A percentile compares a stretch with the other conserved stretches of the same genome.
Evolutionary conservation across 176 grass and related monocot species (phyloP).

Genomic region (Puya raimondii): DNA sequence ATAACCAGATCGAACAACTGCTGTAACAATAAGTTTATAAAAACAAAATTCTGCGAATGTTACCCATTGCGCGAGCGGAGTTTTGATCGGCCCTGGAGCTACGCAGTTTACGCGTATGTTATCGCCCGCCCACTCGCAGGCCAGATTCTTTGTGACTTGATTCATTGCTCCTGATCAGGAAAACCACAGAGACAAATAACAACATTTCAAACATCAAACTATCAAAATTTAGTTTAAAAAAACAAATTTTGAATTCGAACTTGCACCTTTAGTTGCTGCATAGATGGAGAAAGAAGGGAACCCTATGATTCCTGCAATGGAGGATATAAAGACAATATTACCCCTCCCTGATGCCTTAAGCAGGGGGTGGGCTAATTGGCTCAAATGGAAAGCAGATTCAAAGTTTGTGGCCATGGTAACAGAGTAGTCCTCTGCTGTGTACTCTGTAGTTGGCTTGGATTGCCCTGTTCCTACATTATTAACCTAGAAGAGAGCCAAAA

Average conservation of each 20-base stretch:
- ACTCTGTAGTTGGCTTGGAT: background rate
- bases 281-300: background rate
- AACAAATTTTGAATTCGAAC: no score
- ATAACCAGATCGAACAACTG: background rate
- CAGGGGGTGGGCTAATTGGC: constrained; percentile 6
- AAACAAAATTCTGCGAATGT: background rate
- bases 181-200: no score
- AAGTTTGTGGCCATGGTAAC: constrained; percentile 6
- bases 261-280: no score
- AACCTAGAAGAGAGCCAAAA: background rate
- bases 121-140: constrained; percentile 16
- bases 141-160: constrained; percentile 20
- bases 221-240: no score
- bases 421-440: background rate
- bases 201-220: no score
- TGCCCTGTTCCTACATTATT: background rate
- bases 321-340: constrained; percentile 12
- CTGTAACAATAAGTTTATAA: no score
- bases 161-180: constrained; percentile 24
- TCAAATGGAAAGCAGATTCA: constrained; percentile 5
- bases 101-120: constrained; percentile 12
- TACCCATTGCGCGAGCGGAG: constrained; percentile 8
- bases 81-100: constrained; percentile 1
- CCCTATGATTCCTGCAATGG: background rate
- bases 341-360: constrained; percentile 10